phyloP scores from a whole-genome alignment of 805 yeast genomes.

The Metschnikowia lachancei region DNA sequence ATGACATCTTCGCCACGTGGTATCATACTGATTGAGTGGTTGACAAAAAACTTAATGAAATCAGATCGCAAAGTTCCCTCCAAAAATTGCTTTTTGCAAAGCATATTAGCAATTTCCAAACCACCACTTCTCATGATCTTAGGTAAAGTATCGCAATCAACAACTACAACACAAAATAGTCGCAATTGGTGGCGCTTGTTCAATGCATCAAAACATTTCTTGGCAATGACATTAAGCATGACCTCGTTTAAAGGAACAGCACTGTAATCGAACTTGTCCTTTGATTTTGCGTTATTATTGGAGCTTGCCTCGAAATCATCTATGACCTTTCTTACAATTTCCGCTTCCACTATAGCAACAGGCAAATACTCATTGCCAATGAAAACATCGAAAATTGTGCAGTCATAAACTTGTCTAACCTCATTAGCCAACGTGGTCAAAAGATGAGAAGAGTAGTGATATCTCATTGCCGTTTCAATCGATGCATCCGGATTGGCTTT shows the following conservation, averaged over 20 bases:
- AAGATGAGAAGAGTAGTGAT: constrained; percentile 84
- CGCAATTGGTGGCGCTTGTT: constrained; percentile 63
- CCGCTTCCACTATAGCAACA: constrained; percentile 80
- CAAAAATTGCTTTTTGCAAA: constrained; percentile 70
- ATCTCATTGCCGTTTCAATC: constrained; percentile 45
- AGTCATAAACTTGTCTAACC: constrained; percentile 79
- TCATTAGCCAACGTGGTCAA: constrained; percentile 80
- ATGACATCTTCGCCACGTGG: constrained; percentile 72
- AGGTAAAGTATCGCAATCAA: constrained; percentile 79
- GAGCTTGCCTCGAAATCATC: constrained; percentile 29
- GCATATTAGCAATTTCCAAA: constrained; percentile 87
- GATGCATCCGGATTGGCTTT: constrained; percentile 32
- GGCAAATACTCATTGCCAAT: constrained; percentile 80
- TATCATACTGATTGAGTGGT: constrained; percentile 59
- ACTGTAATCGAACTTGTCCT: constrained; percentile 28
- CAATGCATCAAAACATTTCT: constrained; percentile 42
- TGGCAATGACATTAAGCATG: constrained; percentile 42
- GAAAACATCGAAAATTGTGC: constrained; percentile 84
- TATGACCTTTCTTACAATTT: constrained; percentile 36
- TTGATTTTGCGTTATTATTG: constrained; percentile 14
- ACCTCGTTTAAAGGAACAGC: constrained; percentile 44
- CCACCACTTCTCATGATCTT: constrained; percentile 83
- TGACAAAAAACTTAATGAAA: constrained; percentile 75
- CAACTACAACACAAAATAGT: constrained; percentile 76
- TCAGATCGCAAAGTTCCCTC: constrained; percentile 78